These are phyloP conservation scores for Suhomyces taliae DNA, from an alignment of 1,139 yeast species.

Conservation along the genomic window DNA sequence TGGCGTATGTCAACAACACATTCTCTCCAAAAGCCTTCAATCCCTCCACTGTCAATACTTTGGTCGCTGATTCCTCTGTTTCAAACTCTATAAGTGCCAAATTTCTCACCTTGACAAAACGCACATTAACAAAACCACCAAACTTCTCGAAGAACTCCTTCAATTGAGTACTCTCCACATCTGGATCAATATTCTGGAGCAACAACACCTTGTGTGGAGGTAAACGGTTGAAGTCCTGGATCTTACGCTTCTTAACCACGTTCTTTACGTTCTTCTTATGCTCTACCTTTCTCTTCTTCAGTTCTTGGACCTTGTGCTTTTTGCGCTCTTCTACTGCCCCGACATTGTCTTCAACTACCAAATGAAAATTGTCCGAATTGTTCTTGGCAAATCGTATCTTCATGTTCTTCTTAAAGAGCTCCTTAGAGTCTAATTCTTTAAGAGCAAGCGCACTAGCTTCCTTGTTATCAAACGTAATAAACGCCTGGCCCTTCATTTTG, in stretches of 20 bases:
- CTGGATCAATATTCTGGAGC: conserved; percentile 55
- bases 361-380: conserved; percentile 46
- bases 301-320: conserved; percentile 7
- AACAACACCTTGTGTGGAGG: conserved; percentile 75
- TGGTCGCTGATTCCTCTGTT: conserved; percentile 36
- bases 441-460: conserved; percentile 53
- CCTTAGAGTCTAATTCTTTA: conserved; percentile 39
- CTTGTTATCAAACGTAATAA: conserved; percentile 57
- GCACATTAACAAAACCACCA: conserved; percentile 62
- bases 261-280: conserved; percentile 8
- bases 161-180: conserved; percentile 36
- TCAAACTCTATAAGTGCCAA: conserved; percentile 84
- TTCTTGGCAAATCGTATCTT: conserved; percentile 41
- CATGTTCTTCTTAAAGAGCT: conserved; percentile 57
- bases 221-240: conserved; percentile 33
- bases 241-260: conserved; percentile 17
- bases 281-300: conserved; percentile 9
- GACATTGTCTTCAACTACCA: conserved; percentile 14
- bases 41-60: conserved; percentile 20
- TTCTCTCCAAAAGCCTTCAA: conserved; percentile 23
- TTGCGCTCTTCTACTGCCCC: conserved; percentile 17
- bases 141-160: conserved; percentile 45
- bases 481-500: conserved; percentile 82
- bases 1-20: conserved; percentile 35
- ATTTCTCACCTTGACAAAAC: conserved; percentile 64